Conservation (phyloP, 306 rosid genomes). For the Cicer yamashitae region DNA sequence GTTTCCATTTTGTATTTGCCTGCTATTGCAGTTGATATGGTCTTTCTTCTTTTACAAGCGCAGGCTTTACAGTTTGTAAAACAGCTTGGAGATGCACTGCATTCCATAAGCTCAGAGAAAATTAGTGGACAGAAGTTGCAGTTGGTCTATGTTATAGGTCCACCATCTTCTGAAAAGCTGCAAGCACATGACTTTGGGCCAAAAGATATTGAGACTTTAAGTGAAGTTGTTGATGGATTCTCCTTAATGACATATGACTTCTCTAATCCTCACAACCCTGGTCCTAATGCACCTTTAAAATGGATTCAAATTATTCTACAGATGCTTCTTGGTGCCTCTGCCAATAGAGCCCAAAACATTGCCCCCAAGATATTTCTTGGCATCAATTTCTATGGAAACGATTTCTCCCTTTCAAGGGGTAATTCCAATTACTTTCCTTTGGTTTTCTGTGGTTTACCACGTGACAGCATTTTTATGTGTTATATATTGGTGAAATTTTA, state of each 20-base stretch:
- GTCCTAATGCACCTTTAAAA: constrained; percentile 95
- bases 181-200: constrained; percentile 84
- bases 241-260: constrained; percentile 95
- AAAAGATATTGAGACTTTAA: constrained; percentile 72
- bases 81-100: constrained; percentile 87
- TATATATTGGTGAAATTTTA: constrained; percentile 26
- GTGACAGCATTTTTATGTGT: constrained; percentile 8
- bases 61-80: constrained; percentile 87
- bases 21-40: constrained; percentile 26
- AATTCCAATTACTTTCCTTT: constrained; percentile 18
- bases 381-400: constrained; percentile 93
- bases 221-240: constrained; percentile 81
- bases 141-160: constrained; percentile 88
- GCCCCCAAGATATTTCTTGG: constrained; percentile 82
- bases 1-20: constrained; percentile 31
- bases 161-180: constrained; percentile 83
- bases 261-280: constrained; percentile 86
- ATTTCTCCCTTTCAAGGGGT: constrained; percentile 79
- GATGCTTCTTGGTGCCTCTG: constrained; percentile 62
- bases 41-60: constrained; percentile 47
- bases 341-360: constrained; percentile 51
- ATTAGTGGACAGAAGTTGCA: constrained; percentile 57
- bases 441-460: not conserved
- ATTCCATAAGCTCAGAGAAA: constrained; percentile 61
- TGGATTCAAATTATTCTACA: constrained; percentile 75